These are phyloP conservation scores for Meyerozyma sp. DNA, from an alignment of 1,139 yeast genomes.

Conservation along the genomic window DNA sequence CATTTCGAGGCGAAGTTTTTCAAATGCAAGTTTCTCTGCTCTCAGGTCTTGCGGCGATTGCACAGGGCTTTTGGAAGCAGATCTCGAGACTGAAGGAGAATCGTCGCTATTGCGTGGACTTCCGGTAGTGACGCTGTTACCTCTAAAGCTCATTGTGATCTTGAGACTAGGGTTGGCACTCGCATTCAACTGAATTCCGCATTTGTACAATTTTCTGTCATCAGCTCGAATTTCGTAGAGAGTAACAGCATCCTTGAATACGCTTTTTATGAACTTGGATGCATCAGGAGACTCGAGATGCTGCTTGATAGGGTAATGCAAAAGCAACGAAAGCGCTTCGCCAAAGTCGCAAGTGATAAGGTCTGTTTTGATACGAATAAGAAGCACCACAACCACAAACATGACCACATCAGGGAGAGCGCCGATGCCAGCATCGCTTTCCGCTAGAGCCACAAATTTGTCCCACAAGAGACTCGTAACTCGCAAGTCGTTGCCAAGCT, in stretches of 20 bases:
- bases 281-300: conserved; percentile 10
- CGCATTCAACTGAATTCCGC: conserved; percentile 31
- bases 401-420: conserved; percentile 39
- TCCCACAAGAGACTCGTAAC: conserved; percentile 53
- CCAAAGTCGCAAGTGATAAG: conserved; percentile 55
- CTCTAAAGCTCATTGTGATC: conserved; percentile 25
- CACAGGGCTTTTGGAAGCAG: conserved; percentile 6
- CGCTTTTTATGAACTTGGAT: conserved; percentile 16
- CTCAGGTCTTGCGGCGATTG: conserved; percentile 9
- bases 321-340: conserved; percentile 51
- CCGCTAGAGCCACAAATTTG: conserved; percentile 40
- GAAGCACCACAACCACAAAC: conserved; percentile 45
- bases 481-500: conserved; percentile 44
- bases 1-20: conserved; percentile 39
- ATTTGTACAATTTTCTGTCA: conserved; percentile 38
- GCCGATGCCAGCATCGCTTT: conserved; percentile 12
- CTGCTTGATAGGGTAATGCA: conserved; percentile 50
- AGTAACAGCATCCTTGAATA: conserved; percentile 27
- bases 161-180: conserved; percentile 32
- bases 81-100: conserved; percentile 10
- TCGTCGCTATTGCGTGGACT: conserved; percentile 15
- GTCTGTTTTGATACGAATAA: conserved; percentile 46
- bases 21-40: conserved; percentile 37
- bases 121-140: conserved; percentile 7
- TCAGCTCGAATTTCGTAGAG: conserved; percentile 24